These are phyloP conservation scores for Radiomyces spectabilis DNA, from an alignment of 192 early-diverging fungal genomes.

Conservation along the genomic window DNA sequence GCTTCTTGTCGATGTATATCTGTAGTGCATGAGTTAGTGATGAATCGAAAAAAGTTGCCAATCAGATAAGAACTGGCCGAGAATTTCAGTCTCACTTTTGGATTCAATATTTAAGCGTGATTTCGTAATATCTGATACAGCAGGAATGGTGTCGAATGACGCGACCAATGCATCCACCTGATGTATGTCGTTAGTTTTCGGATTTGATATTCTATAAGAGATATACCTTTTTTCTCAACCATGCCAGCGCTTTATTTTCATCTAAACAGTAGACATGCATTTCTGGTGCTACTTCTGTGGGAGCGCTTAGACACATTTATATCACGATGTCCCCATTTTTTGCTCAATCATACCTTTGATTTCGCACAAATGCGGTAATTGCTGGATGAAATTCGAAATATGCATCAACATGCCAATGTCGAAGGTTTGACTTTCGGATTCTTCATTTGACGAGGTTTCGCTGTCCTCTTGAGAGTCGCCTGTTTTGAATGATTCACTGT, in stretches of 20 bases:
- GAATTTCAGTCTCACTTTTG: background rate
- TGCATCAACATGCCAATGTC: background rate
- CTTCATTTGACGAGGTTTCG: too few relatives aligned
- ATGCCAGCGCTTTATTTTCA: background rate
- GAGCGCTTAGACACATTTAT: background rate
- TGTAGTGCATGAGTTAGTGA: too few relatives aligned
- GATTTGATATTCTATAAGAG: background rate
- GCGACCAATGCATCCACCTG: background rate
- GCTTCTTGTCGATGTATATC: background rate
- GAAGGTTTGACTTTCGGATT: background rate
- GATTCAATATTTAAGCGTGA: background rate
- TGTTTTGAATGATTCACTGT: background rate
- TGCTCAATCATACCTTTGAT: background rate
- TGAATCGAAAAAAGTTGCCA: too few relatives aligned
- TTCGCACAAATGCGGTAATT: background rate
- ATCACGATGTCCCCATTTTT: background rate
- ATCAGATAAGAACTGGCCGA: background rate
- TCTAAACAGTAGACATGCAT: background rate
- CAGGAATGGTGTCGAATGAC: background rate
- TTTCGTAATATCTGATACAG: background rate
- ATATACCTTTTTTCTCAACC: background rate
- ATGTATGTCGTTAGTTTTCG: background rate
- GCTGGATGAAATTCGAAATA: background rate
- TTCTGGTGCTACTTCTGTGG: background rate
- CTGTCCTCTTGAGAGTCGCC: too few relatives aligned